phyloP scores from a whole-genome alignment of 140 eudicot species.

The Oenanthe javanica region DNA sequence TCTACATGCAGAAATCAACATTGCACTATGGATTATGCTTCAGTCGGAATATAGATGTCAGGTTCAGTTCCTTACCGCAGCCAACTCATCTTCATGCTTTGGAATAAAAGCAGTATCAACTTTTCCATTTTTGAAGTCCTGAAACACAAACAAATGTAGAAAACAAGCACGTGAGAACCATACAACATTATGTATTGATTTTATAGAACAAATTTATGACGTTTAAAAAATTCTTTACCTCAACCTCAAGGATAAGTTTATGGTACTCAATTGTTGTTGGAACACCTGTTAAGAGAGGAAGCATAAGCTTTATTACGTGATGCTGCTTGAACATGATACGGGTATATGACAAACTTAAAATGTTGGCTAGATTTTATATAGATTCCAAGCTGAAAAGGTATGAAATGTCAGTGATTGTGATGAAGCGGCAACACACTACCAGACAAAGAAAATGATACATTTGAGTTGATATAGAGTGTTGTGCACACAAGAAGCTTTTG shows the following conservation, averaged over 20 bases:
- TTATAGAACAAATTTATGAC: neutral
- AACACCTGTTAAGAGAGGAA: constrained; percentile 53
- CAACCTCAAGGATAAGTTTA: constrained; percentile 91
- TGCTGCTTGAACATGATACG: too few species aligned
- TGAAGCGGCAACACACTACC: neutral
- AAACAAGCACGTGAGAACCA: neutral
- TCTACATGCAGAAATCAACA: neutral
- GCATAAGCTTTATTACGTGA: neutral
- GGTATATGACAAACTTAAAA: neutral
- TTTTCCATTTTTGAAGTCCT: constrained; percentile 95
- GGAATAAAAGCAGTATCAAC: constrained; percentile 99
- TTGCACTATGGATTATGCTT: neutral
- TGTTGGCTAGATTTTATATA: neutral
- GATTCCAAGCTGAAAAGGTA: neutral
- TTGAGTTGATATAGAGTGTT: neutral
- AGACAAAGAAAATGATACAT: neutral
- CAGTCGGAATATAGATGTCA: neutral
- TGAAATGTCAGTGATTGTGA: neutral
- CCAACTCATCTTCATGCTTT: constrained; percentile 87
- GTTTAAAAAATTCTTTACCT: constrained; percentile 40
- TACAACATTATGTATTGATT: neutral
- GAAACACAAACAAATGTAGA: neutral
- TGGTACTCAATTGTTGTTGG: constrained; percentile 98
- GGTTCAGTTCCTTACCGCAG: constrained; percentile 50
- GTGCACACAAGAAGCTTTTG: neutral